These are phyloP conservation scores for Tilletia walkeri DNA, from an alignment of 1,284 basidiomycete genomes.

Conservation along the genomic window DNA sequence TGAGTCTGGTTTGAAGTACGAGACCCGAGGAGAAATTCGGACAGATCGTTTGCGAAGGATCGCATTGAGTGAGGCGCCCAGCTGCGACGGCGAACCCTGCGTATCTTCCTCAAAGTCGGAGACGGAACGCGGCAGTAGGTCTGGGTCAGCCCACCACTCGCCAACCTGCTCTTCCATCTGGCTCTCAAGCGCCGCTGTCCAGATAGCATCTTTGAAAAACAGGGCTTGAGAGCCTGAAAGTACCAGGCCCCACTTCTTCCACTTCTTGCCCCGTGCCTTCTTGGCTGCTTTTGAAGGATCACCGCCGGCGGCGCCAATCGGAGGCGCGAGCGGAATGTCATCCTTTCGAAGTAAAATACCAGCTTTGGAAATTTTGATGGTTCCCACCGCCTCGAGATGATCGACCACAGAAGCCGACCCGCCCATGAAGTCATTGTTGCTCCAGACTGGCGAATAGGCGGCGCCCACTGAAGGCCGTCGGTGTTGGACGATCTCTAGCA, in stretches of 20 bases:
- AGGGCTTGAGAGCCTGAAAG: conserved; percentile 86
- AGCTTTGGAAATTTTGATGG: conserved; percentile 75
- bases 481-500: conserved; percentile 46
- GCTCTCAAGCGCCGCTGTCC: conserved; percentile 64
- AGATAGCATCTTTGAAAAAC: conserved; percentile 80
- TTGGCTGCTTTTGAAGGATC: conserved; percentile 71
- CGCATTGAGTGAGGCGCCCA: conserved; percentile 13
- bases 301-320: conserved; percentile 23
- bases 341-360: conserved; percentile 78
- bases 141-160: conserved; percentile 23
- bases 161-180: conserved; percentile 58
- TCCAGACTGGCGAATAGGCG: conserved; percentile 2
- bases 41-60: conserved; percentile 40
- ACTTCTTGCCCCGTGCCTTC: conserved; percentile 75
- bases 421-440: not conserved
- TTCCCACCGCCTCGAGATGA: conserved; percentile 49
- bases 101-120: conserved; percentile 19
- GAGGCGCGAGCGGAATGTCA: conserved; percentile 12
- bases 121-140: conserved; percentile 15
- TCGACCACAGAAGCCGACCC: conserved; percentile 8
- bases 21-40: conserved; percentile 61
- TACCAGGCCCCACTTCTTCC: conserved; percentile 81
- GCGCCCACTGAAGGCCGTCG: not conserved
- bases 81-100: not conserved
- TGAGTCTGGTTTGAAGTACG: conserved; percentile 80